phyloP scores from a whole-genome alignment of 2,329 filamentous ascomycete species.

The Xylariaceae sp. region DNA sequence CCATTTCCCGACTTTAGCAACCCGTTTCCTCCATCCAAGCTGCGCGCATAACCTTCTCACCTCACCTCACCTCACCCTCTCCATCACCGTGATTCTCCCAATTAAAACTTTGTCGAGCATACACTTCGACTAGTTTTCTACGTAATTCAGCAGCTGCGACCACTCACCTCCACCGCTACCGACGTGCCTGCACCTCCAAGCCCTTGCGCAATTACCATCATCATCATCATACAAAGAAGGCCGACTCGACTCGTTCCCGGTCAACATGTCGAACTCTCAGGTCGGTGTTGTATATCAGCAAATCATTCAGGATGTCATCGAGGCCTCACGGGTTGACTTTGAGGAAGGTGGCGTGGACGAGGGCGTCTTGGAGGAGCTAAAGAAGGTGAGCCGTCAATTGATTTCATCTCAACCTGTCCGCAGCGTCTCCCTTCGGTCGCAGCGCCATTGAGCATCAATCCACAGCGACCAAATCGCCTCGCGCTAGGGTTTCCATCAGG shows the following conservation, averaged over 20 bases:
- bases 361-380: slow-evolving; percentile 82
- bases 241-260: slow-evolving; percentile 1
- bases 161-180: neutral
- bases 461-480: slow-evolving; percentile 2
- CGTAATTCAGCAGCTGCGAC: neutral
- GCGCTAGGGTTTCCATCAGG: neutral
- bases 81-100: neutral
- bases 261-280: slow-evolving; percentile 59
- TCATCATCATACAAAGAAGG: slow-evolving; percentile 5
- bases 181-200: neutral
- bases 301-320: slow-evolving; percentile 84
- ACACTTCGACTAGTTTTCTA: neutral
- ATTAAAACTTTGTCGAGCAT: neutral
- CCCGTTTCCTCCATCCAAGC: neutral
- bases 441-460: slow-evolving; percentile 6
- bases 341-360: slow-evolving; percentile 95
- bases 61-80: neutral
- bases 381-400: slow-evolving; percentile 66
- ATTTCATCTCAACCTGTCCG: slow-evolving; percentile 13
- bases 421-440: slow-evolving; percentile 14
- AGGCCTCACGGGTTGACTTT: slow-evolving; percentile 90
- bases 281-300: slow-evolving; percentile 79
- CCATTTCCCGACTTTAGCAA: slow-evolving; percentile 10
- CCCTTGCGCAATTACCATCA: neutral
- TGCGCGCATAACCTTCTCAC: no score